phyloP scores from a whole-genome alignment of 768 basidiomycete species.

The Boletus pseudo-olivaceus region DNA sequence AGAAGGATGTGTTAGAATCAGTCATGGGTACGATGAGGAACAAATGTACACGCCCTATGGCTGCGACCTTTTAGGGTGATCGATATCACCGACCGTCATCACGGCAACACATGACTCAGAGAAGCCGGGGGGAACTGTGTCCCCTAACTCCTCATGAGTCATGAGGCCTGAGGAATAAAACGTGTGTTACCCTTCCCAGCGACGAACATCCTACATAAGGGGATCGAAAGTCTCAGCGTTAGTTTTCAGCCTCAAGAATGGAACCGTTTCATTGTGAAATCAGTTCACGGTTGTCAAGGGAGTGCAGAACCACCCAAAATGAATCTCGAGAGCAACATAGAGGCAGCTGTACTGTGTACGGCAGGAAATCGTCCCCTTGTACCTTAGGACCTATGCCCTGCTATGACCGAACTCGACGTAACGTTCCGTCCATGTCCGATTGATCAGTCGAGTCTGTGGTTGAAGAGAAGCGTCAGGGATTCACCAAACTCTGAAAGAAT shows the following conservation, averaged over 20 bases:
- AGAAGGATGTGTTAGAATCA: neutral
- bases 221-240: neutral
- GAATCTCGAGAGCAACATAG: neutral
- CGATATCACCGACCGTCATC: neutral
- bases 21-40: slow-evolving; percentile 7
- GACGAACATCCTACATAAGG: neutral
- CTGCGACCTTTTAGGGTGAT: neutral
- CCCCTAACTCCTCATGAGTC: neutral
- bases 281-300: neutral
- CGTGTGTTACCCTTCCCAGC: slow-evolving; percentile 9
- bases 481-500: neutral
- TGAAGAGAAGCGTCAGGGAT: neutral
- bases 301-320: neutral
- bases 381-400: slow-evolving; percentile 1
- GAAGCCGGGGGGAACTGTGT: neutral
- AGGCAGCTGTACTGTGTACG: neutral
- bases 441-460: slow-evolving; percentile 18
- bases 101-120: neutral
- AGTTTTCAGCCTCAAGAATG: neutral
- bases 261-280: neutral
- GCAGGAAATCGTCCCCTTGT: neutral
- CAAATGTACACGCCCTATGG: neutral
- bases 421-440: slow-evolving; percentile 25
- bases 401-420: slow-evolving; percentile 21
- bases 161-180: neutral